Conservation (phyloP, 805 yeast genomes). For the Saturnispora serradocipensis region DNA sequence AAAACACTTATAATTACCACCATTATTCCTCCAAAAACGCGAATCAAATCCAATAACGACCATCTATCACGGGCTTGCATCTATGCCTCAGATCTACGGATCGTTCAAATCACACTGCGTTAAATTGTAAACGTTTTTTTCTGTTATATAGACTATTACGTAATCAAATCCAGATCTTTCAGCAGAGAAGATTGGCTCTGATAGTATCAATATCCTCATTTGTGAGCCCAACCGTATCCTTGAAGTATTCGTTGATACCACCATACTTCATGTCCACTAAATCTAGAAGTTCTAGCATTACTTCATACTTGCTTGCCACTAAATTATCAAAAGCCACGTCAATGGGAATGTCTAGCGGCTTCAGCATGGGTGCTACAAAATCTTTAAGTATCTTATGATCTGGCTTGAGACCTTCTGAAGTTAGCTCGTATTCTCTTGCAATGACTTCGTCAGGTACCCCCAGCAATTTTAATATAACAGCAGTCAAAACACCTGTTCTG, state of each 20-base stretch:
- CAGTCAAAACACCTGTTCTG: constrained; percentile 67
- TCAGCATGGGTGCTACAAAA: background rate
- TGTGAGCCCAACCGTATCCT: constrained; percentile 36
- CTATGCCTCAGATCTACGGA: background rate
- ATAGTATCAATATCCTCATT: constrained; percentile 28
- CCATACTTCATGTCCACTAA: constrained; percentile 44
- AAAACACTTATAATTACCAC: background rate
- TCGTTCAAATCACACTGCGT: background rate
- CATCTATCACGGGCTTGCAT: constrained; percentile 1
- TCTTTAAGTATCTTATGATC: constrained; percentile 32
- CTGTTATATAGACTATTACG: background rate
- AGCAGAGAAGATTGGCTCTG: constrained; percentile 1
- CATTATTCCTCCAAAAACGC: background rate
- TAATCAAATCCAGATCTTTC: background rate
- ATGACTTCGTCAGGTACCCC: constrained; percentile 61
- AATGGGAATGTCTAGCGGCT: constrained; percentile 30
- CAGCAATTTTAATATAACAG: constrained; percentile 51
- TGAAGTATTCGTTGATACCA: constrained; percentile 39
- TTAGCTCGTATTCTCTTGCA: constrained; percentile 70
- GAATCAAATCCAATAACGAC: background rate
- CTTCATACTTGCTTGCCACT: constrained; percentile 56
- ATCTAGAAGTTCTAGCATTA: constrained; percentile 59
- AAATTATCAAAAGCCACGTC: constrained; percentile 51
- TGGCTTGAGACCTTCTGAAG: constrained; percentile 53
- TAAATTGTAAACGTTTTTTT: background rate